These are phyloP conservation scores for Diaporthe citriasiana DNA, from an alignment of 2,329 filamentous ascomycete species.

Conservation along the genomic window DNA sequence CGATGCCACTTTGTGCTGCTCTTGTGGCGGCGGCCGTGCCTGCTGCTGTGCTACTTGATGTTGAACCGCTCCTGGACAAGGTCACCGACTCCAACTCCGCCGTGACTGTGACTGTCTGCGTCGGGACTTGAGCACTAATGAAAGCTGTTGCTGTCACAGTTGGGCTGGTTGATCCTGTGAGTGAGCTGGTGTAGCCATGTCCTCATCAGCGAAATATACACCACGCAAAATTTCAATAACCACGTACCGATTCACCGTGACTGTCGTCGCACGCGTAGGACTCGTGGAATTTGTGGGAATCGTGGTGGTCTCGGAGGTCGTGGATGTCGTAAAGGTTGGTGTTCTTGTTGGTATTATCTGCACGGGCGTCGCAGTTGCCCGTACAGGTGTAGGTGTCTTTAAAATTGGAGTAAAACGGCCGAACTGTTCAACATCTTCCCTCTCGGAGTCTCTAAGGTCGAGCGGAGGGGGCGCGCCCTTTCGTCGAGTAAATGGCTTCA, in stretches of 20 bases:
- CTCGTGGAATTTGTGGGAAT: background rate
- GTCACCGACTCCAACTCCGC: conserved; percentile 1
- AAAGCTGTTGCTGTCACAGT: conserved; percentile 18
- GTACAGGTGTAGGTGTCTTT: background rate
- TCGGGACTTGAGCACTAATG: background rate
- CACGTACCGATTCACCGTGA: background rate
- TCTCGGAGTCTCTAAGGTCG: background rate
- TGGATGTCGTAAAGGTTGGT: background rate
- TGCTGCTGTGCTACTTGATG: background rate
- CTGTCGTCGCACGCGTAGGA: background rate
- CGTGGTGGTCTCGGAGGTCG: background rate
- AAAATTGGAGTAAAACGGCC: background rate
- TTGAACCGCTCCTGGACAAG: background rate
- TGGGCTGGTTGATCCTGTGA: background rate
- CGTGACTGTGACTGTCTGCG: conserved; percentile 20
- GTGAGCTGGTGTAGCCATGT: background rate
- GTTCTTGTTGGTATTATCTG: background rate
- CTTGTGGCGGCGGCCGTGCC: background rate
- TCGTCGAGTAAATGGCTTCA: background rate
- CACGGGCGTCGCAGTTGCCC: background rate
- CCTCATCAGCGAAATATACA: background rate
- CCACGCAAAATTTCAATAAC: too few relatives aligned
- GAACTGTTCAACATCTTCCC: background rate
- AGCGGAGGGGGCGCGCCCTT: conserved; percentile 5
- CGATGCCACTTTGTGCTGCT: background rate